Evolutionary conservation across 2,329 filamentous ascomycete species (phyloP).

Genomic region (Lojkania enalia): DNA sequence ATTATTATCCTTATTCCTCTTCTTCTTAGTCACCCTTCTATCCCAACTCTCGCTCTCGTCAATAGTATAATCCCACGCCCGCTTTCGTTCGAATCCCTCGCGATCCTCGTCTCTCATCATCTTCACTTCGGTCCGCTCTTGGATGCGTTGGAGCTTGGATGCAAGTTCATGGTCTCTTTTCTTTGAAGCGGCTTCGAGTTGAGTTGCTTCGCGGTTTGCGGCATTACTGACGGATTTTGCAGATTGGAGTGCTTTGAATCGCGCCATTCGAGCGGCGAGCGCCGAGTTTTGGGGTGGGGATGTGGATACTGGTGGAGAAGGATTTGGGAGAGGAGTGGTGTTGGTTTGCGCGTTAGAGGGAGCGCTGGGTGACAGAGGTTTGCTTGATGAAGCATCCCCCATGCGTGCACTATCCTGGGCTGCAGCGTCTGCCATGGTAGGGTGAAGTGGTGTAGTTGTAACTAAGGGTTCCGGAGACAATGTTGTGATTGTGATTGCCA

Average conservation of each 20-base stretch:
- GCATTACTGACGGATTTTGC: slow-evolving; percentile 70
- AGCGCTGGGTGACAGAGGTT: too few relatives aligned
- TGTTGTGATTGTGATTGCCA: too few relatives aligned
- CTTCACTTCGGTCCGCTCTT: slow-evolving; percentile 87
- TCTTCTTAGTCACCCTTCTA: slow-evolving; percentile 83
- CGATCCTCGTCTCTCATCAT: slow-evolving; percentile 89
- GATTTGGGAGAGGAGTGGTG: too few relatives aligned
- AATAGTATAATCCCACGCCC: slow-evolving; percentile 97
- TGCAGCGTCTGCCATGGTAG: too few relatives aligned
- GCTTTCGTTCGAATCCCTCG: slow-evolving; percentile 89
- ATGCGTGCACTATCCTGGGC: too few relatives aligned
- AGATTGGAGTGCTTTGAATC: slow-evolving; percentile 85
- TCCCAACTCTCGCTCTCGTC: slow-evolving; percentile 97
- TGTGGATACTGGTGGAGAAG: too few relatives aligned
- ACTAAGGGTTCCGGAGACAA: too few relatives aligned
- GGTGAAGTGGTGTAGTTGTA: too few relatives aligned
- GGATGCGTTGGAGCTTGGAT: slow-evolving; percentile 75
- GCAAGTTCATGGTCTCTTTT: slow-evolving; percentile 39
- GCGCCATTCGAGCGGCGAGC: slow-evolving; percentile 56
- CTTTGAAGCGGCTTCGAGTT: slow-evolving; percentile 69
- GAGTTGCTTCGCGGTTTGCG: slow-evolving; percentile 72
- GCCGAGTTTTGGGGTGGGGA: slow-evolving; percentile 33
- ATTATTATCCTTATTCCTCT: slow-evolving; percentile 77
- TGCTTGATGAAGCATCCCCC: too few relatives aligned
- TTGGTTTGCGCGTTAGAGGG: too few relatives aligned